Percentiles rank a stretch among this genome's conserved stretches.
phyloP scores from a whole-genome alignment of 495 filamentous ascomycete genomes.

The Clohesyomyces aquaticus region DNA sequence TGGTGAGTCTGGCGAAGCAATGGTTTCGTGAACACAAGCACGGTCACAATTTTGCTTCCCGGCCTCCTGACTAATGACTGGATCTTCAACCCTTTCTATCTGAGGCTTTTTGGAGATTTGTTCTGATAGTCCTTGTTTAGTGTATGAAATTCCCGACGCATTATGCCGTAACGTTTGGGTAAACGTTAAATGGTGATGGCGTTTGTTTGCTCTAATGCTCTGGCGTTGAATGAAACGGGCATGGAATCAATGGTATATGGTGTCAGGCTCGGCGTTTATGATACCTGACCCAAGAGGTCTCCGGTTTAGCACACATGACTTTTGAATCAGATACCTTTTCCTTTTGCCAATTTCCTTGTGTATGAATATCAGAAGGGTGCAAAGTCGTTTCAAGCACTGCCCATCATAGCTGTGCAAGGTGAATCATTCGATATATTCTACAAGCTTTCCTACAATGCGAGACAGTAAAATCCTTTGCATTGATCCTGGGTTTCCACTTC shows the following conservation, averaged over 20 bases:
- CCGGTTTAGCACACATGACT: neutral
- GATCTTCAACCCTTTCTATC: neutral
- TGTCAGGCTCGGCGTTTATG: neutral
- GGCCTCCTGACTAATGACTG: neutral
- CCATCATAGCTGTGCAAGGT: too few species aligned
- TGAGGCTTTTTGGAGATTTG: neutral
- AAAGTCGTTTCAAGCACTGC: too few species aligned
- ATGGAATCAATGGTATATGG: neutral
- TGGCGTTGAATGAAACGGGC: neutral
- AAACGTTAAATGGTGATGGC: neutral
- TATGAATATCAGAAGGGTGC: too few species aligned
- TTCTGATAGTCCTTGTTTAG: neutral
- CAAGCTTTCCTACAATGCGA: too few species aligned
- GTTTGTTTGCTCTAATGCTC: neutral
- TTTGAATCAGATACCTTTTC: too few species aligned
- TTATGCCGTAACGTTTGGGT: neutral
- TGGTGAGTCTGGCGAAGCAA: conserved; percentile 13
- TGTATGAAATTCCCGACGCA: neutral
- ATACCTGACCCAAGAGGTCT: neutral
- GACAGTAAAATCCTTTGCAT: too few species aligned
- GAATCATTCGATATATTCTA: too few species aligned
- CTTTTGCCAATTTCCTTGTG: too few species aligned
- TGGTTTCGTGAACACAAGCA: conserved; percentile 14
- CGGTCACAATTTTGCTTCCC: neutral
- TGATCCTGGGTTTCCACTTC: too few species aligned